Evolutionary conservation across 2,329 filamentous ascomycete species (phyloP), one percentile per base, ranked within the genome.

Genomic region (Fusarium robinianum): DNA sequence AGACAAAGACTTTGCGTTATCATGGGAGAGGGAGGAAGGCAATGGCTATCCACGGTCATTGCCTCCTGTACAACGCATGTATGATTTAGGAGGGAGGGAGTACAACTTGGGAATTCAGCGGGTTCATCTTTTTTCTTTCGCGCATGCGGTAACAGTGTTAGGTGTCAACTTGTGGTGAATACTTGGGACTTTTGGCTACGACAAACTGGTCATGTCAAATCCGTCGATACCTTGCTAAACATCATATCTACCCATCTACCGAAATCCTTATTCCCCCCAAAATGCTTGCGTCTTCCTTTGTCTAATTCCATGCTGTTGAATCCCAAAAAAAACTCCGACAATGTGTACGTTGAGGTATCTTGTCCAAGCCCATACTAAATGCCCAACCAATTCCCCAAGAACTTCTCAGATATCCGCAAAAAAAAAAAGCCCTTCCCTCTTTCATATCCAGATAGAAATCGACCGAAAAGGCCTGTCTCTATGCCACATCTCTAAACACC

Each of bases 401-500:
- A n/a, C n/a, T n/a, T n/a, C n/a, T n/a, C n/a, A n/a, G n/a, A n/a
- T n/a, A n/a, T n/a, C n/a, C n/a, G n/a, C n/a, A n/a, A n/a, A n/a
- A n/a, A n/a, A n/a, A n/a, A n/a, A n/a, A n/a, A n/a, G n/a, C n/a
- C n/a, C n/a, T n/a, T n/a, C n/a, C n/a, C n/a, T n/a, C n/a, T n/a
- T n/a, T n/a, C n/a, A n/a, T n/a, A n/a, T n/a, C n/a, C n/a, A n/a
- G n/a, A n/a, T n/a, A n/a, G n/a, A n/a, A n/a, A n/a, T n/a, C n/a
- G n/a, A n/a, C n/a, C n/a, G n/a, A n/a, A n/a, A n/a, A n/a, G n/a
- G 11, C 11, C 14, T 14, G 25, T 11, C 7, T 9, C 32, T 41
- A 69, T 19, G 66, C 66, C n/a, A 56, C 48, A 41, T 69, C 67
- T 39, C 57, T 54, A 35, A 82, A 79, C 4, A 78, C 67, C 1